A percentile compares a stretch with the other conserved stretches of the same genome.
Conservation (phyloP, 2,329 filamentous ascomycete species). For the Venturia pyrina region DNA sequence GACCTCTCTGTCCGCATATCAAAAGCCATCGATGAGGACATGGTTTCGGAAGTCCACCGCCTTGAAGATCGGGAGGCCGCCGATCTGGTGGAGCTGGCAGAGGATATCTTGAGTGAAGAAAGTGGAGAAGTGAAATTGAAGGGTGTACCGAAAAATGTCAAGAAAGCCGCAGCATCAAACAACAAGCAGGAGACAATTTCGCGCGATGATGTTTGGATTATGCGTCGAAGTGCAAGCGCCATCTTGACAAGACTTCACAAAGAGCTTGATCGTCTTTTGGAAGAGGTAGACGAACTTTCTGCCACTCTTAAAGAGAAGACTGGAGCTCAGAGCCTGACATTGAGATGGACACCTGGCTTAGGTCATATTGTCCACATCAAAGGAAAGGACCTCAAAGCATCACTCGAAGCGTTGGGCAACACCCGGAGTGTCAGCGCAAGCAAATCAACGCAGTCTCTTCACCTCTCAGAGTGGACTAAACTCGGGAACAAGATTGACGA, state of each 20-base stretch:
- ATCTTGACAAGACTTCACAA: conserved; percentile 57
- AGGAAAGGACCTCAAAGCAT: conserved; percentile 56
- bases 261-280: conserved; percentile 49
- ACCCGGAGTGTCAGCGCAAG: conserved; percentile 60
- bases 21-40: conserved; percentile 83
- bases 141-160: conserved; percentile 26
- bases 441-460: conserved; percentile 76
- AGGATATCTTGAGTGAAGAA: conserved; percentile 59
- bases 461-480: conserved; percentile 71
- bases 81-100: conserved; percentile 62
- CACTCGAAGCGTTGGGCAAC: conserved; percentile 31
- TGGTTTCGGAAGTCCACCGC: conserved; percentile 69
- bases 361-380: conserved; percentile 89
- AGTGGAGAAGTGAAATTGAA: conserved; percentile 47
- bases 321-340: conserved; percentile 53
- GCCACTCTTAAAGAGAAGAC: conserved; percentile 47
- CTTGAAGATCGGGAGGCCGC: conserved; percentile 62
- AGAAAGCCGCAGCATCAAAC: conserved; percentile 18
- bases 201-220: conserved; percentile 40
- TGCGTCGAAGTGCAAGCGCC: conserved; percentile 55
- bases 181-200: conserved; percentile 3
- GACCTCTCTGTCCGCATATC: conserved; percentile 62
- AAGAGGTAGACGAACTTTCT: conserved; percentile 52
- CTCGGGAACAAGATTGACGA: conserved; percentile 75
- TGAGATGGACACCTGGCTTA: conserved; percentile 78